Evolutionary conservation across 306 rosid species (phyloP).

Genomic region (Abrus pulchellus): DNA sequence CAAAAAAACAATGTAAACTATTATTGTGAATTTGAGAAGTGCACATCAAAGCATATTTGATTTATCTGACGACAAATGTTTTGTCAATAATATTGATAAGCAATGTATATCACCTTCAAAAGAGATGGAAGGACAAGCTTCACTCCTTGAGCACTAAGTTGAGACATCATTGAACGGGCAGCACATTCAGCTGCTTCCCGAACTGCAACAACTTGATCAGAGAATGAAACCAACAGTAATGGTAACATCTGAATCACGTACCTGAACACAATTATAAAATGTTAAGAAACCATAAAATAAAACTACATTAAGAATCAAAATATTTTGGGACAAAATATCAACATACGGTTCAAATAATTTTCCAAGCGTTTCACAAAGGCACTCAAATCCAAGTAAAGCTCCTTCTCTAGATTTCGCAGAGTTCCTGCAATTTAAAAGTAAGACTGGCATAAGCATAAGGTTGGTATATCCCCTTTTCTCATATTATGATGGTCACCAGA

Average conservation of each 20-base stretch:
- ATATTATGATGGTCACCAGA: slow-evolving; percentile 1
- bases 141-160: slow-evolving; percentile 95
- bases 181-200: slow-evolving; percentile 98
- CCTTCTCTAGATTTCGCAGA: slow-evolving; percentile 97
- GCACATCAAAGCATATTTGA: neutral
- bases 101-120: slow-evolving; percentile 71
- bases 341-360: slow-evolving; percentile 94
- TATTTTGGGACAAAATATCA: slow-evolving; percentile 21
- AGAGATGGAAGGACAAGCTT: slow-evolving; percentile 99
- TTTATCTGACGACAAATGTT: slow-evolving; percentile 1
- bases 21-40: neutral
- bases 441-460: neutral
- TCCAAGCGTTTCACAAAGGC: slow-evolving; percentile 96
- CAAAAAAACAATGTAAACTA: neutral
- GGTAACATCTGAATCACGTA: slow-evolving; percentile 96
- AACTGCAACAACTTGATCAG: slow-evolving; percentile 97
- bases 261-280: slow-evolving; percentile 58
- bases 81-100: slow-evolving; percentile 10
- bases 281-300: slow-evolving; percentile 34
- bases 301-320: slow-evolving; percentile 16
- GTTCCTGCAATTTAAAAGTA: slow-evolving; percentile 68
- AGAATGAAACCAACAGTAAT: slow-evolving; percentile 90
- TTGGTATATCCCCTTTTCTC: neutral
- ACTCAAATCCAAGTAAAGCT: slow-evolving; percentile 93
- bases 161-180: slow-evolving; percentile 99